phyloP scores from a whole-genome alignment of 2,329 filamentous ascomycete genomes.

The Didymella exigua region DNA sequence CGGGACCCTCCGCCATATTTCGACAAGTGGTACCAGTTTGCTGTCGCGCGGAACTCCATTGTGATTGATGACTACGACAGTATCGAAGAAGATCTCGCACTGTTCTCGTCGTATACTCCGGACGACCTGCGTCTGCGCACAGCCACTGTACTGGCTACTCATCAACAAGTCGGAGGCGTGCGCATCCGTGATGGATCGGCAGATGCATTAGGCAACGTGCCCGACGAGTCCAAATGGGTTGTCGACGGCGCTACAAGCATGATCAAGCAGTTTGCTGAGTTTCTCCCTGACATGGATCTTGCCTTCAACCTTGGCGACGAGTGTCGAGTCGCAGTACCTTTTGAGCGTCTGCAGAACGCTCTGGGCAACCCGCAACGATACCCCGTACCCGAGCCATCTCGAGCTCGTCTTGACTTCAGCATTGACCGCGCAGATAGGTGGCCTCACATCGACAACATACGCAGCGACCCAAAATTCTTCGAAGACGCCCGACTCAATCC shows the following conservation, averaged over 20 bases:
- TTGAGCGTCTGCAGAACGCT: slow-evolving; percentile 36
- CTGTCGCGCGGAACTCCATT: slow-evolving; percentile 56
- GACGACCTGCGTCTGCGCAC: slow-evolving; percentile 59
- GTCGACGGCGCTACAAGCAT: slow-evolving; percentile 60
- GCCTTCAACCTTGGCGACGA: slow-evolving; percentile 69
- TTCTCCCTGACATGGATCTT: slow-evolving; percentile 67
- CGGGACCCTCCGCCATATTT: slow-evolving; percentile 65
- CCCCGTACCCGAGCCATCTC: slow-evolving; percentile 28
- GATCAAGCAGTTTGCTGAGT: slow-evolving; percentile 56
- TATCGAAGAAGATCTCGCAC: slow-evolving; percentile 62
- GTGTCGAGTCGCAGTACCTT: slow-evolving; percentile 61
- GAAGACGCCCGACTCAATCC: slow-evolving; percentile 46
- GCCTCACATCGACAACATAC: slow-evolving; percentile 33
- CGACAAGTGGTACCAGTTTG: slow-evolving; percentile 65
- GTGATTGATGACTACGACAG: slow-evolving; percentile 67
- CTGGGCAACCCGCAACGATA: slow-evolving; percentile 32
- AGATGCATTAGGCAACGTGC: slow-evolving; percentile 49
- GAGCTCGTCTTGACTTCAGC: slow-evolving; percentile 45
- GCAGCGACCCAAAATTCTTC: slow-evolving; percentile 38
- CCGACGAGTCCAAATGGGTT: slow-evolving; percentile 64
- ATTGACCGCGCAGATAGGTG: slow-evolving; percentile 47
- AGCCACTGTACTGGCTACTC: slow-evolving; percentile 58
- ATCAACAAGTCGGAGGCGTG: slow-evolving; percentile 62
- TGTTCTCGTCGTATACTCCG: slow-evolving; percentile 61
- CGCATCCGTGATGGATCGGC: slow-evolving; percentile 61